Evolutionary conservation across 2,329 filamentous ascomycete genomes (phyloP).

Genomic region (Talaromyces atroroseus): DNA sequence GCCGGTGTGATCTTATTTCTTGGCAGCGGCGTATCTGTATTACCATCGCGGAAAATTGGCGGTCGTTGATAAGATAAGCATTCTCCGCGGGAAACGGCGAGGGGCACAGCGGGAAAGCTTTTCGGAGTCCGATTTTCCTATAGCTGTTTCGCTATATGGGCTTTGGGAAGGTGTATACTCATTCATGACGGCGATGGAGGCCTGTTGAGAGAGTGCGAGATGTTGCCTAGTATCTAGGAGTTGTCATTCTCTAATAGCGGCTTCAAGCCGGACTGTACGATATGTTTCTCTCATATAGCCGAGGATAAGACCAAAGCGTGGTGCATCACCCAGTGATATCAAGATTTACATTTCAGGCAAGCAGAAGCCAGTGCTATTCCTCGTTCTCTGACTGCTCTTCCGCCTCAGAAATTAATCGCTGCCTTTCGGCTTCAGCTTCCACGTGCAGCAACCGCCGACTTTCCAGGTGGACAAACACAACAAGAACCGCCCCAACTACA

Average conservation of each 20-base stretch:
- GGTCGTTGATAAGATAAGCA: slow-evolving; percentile 8
- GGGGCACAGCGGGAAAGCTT: slow-evolving; percentile 3
- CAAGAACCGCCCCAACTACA: slow-evolving; percentile 59
- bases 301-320: no score
- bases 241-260: background rate
- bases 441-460: slow-evolving; percentile 14
- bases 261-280: no score
- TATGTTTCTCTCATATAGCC: no score
- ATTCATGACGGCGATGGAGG: background rate
- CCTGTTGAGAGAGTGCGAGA: no score
- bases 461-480: slow-evolving; percentile 55
- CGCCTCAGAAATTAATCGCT: slow-evolving; percentile 17
- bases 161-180: no score
- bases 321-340: no score
- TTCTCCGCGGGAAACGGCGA: slow-evolving; percentile 7
- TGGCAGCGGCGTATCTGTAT: slow-evolving; percentile 6
- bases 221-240: no score
- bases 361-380: background rate
- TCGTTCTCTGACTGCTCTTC: slow-evolving; percentile 9
- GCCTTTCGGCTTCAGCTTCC: slow-evolving; percentile 21
- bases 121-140: slow-evolving; percentile 3
- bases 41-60: background rate
- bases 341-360: no score
- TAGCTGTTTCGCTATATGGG: no score
- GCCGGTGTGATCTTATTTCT: background rate